Percentiles rank a stretch among this genome's conserved stretches.
phyloP scores from a whole-genome alignment of 164 flowering plant species.

The Annona squamosa region DNA sequence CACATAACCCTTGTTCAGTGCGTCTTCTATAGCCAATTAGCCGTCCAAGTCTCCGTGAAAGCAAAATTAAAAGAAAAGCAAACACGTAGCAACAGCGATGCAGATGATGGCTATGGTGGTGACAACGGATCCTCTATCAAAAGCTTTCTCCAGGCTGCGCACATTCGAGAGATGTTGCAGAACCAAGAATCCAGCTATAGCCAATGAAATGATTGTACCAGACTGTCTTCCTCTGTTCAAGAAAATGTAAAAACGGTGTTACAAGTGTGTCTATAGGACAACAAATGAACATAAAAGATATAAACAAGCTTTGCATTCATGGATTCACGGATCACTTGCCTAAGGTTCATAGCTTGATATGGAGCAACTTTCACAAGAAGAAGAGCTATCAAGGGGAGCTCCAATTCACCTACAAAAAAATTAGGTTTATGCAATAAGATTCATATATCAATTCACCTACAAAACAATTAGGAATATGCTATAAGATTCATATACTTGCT shows the following conservation, averaged over 20 bases:
- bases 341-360: slow-evolving; percentile 42
- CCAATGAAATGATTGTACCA: slow-evolving; percentile 53
- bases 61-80: slow-evolving; percentile 43
- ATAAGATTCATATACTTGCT: neutral
- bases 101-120: slow-evolving; percentile 58
- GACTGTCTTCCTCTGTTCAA: slow-evolving; percentile 60
- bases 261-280: neutral
- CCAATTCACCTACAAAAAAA: slow-evolving; percentile 58
- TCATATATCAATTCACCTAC: slow-evolving; percentile 43
- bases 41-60: neutral
- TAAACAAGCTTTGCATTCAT: too few relatives aligned
- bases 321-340: slow-evolving; percentile 27
- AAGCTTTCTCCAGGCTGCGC: slow-evolving; percentile 57
- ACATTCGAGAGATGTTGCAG: slow-evolving; percentile 69
- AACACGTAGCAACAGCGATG: slow-evolving; percentile 38
- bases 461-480: slow-evolving; percentile 8
- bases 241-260: slow-evolving; percentile 1
- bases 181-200: slow-evolving; percentile 61
- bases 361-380: slow-evolving; percentile 70
- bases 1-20: neutral
- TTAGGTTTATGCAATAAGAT: neutral
- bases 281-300: neutral
- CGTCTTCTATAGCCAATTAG: neutral
- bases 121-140: slow-evolving; percentile 65
- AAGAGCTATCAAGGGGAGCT: slow-evolving; percentile 61